phyloP scores from a whole-genome alignment of 2,329 filamentous ascomycete genomes.

The Sarocladiaceae sp. region DNA sequence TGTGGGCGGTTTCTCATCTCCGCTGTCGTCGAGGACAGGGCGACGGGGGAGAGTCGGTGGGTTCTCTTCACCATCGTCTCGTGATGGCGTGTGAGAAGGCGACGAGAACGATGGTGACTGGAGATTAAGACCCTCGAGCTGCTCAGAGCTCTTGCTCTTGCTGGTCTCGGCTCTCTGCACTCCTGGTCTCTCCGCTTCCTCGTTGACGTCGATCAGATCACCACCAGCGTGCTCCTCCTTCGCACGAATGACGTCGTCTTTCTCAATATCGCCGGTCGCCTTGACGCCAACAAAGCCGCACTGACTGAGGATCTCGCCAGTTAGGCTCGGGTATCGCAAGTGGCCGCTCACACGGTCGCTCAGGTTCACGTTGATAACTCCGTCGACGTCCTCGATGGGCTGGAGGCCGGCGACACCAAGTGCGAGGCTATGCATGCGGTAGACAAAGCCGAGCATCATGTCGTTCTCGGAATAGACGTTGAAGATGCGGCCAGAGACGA shows the following conservation, averaged over 20 bases:
- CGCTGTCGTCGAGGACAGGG: not conserved
- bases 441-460: slow-evolving; percentile 80
- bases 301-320: slow-evolving; percentile 43
- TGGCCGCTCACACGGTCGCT: slow-evolving; percentile 48
- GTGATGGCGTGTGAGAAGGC: not conserved
- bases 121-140: not conserved
- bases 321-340: slow-evolving; percentile 44
- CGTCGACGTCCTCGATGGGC: slow-evolving; percentile 58
- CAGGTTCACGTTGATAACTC: slow-evolving; percentile 53
- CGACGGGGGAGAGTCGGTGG: not conserved
- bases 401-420: slow-evolving; percentile 81
- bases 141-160: not conserved
- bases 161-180: not conserved
- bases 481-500: slow-evolving; percentile 74
- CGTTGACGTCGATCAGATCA: slow-evolving; percentile 25
- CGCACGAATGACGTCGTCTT: slow-evolving; percentile 43
- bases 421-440: slow-evolving; percentile 76
- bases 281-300: slow-evolving; percentile 45
- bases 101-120: not conserved
- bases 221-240: slow-evolving; percentile 30
- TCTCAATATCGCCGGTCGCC: slow-evolving; percentile 41
- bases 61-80: not conserved
- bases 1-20: not conserved
- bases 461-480: slow-evolving; percentile 88
- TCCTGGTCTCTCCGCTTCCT: not conserved